Evolutionary conservation across 164 flowering plant species (phyloP), one percentile per base, ranked within the genome.

Genomic region (Malania oleifera): DNA sequence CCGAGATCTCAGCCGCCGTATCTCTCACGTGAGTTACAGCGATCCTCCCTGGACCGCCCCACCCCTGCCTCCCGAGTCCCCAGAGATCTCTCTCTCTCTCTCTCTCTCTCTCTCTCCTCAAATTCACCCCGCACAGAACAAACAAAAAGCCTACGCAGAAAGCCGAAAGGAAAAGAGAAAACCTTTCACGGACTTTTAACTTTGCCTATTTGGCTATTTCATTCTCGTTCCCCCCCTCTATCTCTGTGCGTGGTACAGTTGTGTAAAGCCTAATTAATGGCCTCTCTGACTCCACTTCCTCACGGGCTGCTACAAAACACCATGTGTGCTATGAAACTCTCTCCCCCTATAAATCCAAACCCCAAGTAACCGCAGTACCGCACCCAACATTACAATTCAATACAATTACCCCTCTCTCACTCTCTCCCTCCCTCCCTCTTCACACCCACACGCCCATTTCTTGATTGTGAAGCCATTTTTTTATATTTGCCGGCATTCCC

Each of bases 271-370:
- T n/a, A n/a, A n/a, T n/a, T n/a, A n/a, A n/a, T n/a, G n/a, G n/a
- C n/a, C 9, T 31, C 35, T 56, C 17, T 56, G 35, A 25, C 0
- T 8, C 5, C 13, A 17, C 0, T 27, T 26, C 26, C 27, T 70
- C 71, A 71, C 71, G 75, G 67, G 65, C 45, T 51, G 45, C 75
- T 65, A 70, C 47, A 58, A 70, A 57, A 70, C 73, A 70, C 52
- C 64, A 18, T 50, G 39, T 52, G 11, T 4, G n/a, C n/a, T n/a
- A n/a, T n/a, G n/a, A n/a, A n/a, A n/a, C n/a, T n/a, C n/a, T n/a
- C n/a, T n/a, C n/a, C n/a, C n/a, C n/a, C n/a, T n/a, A n/a, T n/a
- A n/a, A n/a, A n/a, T n/a, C n/a, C n/a, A n/a, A n/a, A n/a, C n/a
- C n/a, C n/a, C n/a, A n/a, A n/a, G n/a, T n/a, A n/a, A n/a, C n/a